A percentile compares a stretch with the other conserved stretches of the same genome.
Evolutionary conservation across 495 filamentous ascomycete genomes (phyloP).

Genomic region (Penicillium riverlandense): DNA sequence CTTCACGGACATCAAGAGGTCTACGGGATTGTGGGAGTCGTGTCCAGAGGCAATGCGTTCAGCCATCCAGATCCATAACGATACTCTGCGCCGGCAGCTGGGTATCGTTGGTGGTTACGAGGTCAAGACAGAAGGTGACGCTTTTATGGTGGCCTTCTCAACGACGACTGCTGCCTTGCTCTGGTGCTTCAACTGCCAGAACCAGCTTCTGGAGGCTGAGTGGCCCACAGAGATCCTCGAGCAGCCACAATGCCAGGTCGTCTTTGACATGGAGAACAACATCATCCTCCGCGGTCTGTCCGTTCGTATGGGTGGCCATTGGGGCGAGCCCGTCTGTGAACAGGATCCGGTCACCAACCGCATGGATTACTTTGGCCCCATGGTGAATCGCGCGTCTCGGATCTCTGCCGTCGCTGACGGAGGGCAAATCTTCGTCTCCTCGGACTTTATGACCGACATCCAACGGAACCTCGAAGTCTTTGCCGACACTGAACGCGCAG

Average conservation of each 20-base stretch:
- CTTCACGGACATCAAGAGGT: slow-evolving; percentile 99
- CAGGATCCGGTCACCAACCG: slow-evolving; percentile 91
- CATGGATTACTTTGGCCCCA: slow-evolving; percentile 99
- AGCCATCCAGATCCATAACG: slow-evolving; percentile 93
- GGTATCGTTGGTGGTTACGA: slow-evolving; percentile 94
- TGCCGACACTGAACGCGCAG: slow-evolving; percentile 64
- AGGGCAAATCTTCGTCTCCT: slow-evolving; percentile 91
- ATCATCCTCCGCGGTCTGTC: slow-evolving; percentile 89
- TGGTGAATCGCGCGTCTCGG: slow-evolving; percentile 94
- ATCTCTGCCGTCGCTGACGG: slow-evolving; percentile 94
- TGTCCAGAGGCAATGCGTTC: slow-evolving; percentile 91
- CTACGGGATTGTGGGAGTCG: slow-evolving; percentile 93
- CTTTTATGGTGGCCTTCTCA: slow-evolving; percentile 98
- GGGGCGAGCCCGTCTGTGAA: slow-evolving; percentile 89
- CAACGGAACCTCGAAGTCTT: slow-evolving; percentile 84
- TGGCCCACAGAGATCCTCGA: slow-evolving; percentile 93
- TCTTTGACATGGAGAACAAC: slow-evolving; percentile 75
- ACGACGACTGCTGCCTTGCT: slow-evolving; percentile 88
- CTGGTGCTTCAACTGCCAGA: slow-evolving; percentile 95
- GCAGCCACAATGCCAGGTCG: slow-evolving; percentile 75
- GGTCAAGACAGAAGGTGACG: slow-evolving; percentile 99
- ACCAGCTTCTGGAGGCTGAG: slow-evolving; percentile 71
- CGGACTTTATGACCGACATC: slow-evolving; percentile 94
- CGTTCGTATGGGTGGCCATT: slow-evolving; percentile 96
- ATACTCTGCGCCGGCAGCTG: slow-evolving; percentile 87